Evolutionary conservation across 495 filamentous ascomycete genomes (phyloP), one percentile per base, ranked within the genome.

Genomic region (Hypoxylon lienhwacheense): DNA sequence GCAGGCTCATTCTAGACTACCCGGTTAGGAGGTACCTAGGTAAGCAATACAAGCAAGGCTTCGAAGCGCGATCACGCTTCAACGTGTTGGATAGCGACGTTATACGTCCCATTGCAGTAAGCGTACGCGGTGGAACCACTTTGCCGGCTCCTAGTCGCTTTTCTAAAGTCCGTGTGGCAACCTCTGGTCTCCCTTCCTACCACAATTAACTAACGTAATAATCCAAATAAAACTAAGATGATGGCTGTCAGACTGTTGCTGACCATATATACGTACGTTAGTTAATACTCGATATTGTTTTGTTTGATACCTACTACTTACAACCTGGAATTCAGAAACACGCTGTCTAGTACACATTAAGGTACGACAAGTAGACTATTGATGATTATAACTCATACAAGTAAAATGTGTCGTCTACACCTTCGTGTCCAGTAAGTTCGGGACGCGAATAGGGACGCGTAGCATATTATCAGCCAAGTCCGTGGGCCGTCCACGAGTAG

Each of bases 401-500:
- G 48, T 44, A 49, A 21, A 19, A 53, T 44, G 22, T 48, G 15
- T 33, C 20, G 14, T 5, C 24, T 26, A 26, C 24, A 5, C n/a
- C 20, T 10, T 8, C 22, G 7, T 42, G 19, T 31, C 37, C 35
- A 35, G 15, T 17, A 36, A 16, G 36, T 16, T 31, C 26, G 10
- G 19, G 25, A 32, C 41, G 41, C 41, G 41, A 41, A 39, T 43
- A 26, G 6, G 25, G 43, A 44, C 48, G 29, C 20, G 48, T 41
- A 31, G 29, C 20, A 35, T 26, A 20, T 39, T 37, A 17, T 20
- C 10, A 16, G 15, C 48, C 20, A 52, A 15, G 37, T 40, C n/a
- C n/a, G n/a, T n/a, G n/a, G n/a, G n/a, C n/a, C n/a, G n/a, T n/a
- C n/a, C n/a, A n/a, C n/a, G n/a, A n/a, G n/a, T n/a, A n/a, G n/a